phyloP scores from a whole-genome alignment of 1,284 basidiomycete species.

The Leucoagaricus sp. region DNA sequence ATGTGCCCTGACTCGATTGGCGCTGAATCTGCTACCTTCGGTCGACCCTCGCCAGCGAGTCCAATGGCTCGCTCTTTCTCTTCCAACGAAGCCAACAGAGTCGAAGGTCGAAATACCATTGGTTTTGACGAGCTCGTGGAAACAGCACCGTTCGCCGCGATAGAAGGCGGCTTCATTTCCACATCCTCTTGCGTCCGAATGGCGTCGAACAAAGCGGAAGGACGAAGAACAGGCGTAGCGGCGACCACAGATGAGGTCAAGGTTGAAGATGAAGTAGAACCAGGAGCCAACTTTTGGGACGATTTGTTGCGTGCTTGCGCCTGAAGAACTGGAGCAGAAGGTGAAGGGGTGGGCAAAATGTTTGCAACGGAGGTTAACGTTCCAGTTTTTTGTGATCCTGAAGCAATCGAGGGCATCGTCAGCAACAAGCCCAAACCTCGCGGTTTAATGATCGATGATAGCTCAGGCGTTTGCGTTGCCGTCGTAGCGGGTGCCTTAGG shows the following conservation, averaged over 20 bases:
- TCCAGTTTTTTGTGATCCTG: too few species aligned
- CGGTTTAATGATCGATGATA: too few species aligned
- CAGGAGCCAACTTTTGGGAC: not conserved
- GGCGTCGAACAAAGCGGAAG: not conserved
- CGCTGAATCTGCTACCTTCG: too few species aligned
- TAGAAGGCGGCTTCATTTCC: not conserved
- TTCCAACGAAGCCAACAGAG: not conserved
- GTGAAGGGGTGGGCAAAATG: not conserved
- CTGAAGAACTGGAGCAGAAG: not conserved
- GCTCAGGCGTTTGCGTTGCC: too few species aligned
- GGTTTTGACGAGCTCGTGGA: not conserved
- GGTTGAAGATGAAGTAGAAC: not conserved
- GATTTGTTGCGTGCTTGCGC: not conserved
- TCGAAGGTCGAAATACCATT: not conserved
- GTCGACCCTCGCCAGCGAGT: too few species aligned
- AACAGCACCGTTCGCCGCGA: not conserved
- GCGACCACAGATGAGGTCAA: not conserved
- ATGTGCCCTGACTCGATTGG: too few species aligned
- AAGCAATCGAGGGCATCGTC: too few species aligned
- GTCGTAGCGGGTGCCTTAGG: too few species aligned
- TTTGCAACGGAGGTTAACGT: too few species aligned
- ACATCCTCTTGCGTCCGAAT: not conserved
- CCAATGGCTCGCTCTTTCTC: not conserved
- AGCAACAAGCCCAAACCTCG: too few species aligned
- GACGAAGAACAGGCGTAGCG: not conserved